Evolutionary conservation across 2,329 filamentous ascomycete species (phyloP).

Genomic region (Neonectria sp.): DNA sequence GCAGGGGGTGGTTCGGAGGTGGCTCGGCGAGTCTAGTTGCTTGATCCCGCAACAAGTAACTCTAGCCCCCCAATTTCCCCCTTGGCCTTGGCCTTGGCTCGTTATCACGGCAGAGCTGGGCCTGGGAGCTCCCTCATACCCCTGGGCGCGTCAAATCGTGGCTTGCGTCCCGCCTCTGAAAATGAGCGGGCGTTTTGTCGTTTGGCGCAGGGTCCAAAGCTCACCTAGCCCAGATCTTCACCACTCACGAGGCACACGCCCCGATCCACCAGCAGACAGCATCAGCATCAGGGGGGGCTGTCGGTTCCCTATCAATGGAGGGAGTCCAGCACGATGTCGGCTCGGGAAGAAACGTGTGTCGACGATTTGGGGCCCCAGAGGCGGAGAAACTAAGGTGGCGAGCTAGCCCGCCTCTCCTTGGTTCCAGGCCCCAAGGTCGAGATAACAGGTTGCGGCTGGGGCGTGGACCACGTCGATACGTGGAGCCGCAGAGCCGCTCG

Average conservation of each 20-base stretch:
- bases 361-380: slow-evolving; percentile 11
- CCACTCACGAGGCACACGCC: slow-evolving; percentile 19
- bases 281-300: neutral
- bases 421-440: slow-evolving; percentile 18
- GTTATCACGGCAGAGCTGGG: slow-evolving; percentile 12
- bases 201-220: slow-evolving; percentile 29
- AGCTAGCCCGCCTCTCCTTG: slow-evolving; percentile 21
- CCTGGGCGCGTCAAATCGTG: slow-evolving; percentile 14
- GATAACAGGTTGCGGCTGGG: slow-evolving; percentile 36
- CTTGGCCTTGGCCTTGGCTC: slow-evolving; percentile 9
- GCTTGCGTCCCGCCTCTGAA: slow-evolving; percentile 24
- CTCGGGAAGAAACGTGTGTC: slow-evolving; percentile 40
- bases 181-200: slow-evolving; percentile 24
- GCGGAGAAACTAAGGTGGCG: slow-evolving; percentile 23
- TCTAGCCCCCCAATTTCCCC: slow-evolving; percentile 23
- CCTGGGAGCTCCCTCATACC: slow-evolving; percentile 13
- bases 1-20: slow-evolving; percentile 7
- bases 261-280: slow-evolving; percentile 12
- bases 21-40: slow-evolving; percentile 10
- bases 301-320: slow-evolving; percentile 21
- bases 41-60: neutral
- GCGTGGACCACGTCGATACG: slow-evolving; percentile 32
- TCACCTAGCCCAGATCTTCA: slow-evolving; percentile 2
- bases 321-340: slow-evolving; percentile 23
- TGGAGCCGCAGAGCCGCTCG: slow-evolving; percentile 43